phyloP scores from a whole-genome alignment of 371 early-diverging fungal genomes.

The Mortierella sp. region DNA sequence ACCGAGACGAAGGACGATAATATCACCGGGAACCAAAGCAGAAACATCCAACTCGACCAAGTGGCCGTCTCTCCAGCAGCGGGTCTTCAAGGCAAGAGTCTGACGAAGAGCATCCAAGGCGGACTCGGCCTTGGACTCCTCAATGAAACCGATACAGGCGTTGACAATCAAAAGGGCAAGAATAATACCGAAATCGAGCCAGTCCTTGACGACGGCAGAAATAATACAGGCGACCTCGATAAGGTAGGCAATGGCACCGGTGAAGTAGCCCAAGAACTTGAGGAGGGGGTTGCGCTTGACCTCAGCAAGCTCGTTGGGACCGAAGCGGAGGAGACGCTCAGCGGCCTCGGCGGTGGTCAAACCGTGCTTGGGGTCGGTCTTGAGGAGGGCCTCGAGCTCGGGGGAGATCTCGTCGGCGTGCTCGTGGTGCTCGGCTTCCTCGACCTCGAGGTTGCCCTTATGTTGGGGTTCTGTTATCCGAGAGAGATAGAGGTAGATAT shows the following conservation, averaged over 20 bases:
- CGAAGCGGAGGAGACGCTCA: conserved; percentile 69
- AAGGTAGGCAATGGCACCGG: neutral
- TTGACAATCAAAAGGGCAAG: conserved; percentile 3
- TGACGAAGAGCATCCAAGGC: conserved; percentile 6
- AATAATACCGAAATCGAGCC: conserved; percentile 12
- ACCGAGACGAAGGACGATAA: conserved; percentile 4
- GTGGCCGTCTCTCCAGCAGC: conserved; percentile 5
- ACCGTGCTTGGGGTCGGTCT: conserved; percentile 79
- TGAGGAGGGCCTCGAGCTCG: conserved; percentile 77
- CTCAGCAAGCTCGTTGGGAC: conserved; percentile 6
- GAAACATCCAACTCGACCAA: conserved; percentile 2
- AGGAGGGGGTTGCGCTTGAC: conserved; percentile 2
- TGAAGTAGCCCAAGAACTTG: conserved; percentile 10
- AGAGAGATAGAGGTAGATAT: neutral
- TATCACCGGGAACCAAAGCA: conserved; percentile 1
- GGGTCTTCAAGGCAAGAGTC: conserved; percentile 10
- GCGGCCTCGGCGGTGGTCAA: conserved; percentile 70
- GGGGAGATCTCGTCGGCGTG: conserved; percentile 79
- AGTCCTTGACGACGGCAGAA: neutral
- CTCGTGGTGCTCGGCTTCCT: conserved; percentile 75
- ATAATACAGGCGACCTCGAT: conserved; percentile 7
- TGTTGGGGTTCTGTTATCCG: conserved; percentile 18
- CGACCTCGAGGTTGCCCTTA: conserved; percentile 57
- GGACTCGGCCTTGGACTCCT: conserved; percentile 2
- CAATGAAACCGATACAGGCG: conserved; percentile 12